Conservation (phyloP, 257 asterid species). For the Scutellaria galericulata region DNA sequence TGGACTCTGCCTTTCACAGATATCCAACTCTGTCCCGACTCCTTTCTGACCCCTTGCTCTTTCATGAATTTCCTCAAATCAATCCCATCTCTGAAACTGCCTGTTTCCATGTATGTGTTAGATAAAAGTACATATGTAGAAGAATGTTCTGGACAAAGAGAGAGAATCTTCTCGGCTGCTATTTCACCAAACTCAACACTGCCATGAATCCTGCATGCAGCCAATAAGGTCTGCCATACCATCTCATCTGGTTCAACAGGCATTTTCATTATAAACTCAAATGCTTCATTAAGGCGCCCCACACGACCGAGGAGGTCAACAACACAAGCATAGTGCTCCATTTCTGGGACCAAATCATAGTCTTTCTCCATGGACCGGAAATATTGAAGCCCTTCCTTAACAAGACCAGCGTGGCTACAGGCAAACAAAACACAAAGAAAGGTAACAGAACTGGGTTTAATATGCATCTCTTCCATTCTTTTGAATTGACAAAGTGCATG, state of each 20-base stretch:
- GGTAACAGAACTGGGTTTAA: slow-evolving; percentile 52
- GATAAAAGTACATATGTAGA: slow-evolving; percentile 54
- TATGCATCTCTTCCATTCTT: slow-evolving; percentile 44
- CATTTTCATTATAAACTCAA: slow-evolving; percentile 48
- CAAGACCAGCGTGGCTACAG: slow-evolving; percentile 63
- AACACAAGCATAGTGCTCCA: slow-evolving; percentile 60
- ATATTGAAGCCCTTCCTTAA: slow-evolving; percentile 54
- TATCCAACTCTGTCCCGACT: slow-evolving; percentile 61
- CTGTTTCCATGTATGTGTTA: slow-evolving; percentile 52
- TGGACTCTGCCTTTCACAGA: slow-evolving; percentile 44
- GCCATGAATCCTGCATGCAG: slow-evolving; percentile 61
- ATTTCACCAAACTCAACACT: slow-evolving; percentile 53
- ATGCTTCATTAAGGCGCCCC: slow-evolving; percentile 52
- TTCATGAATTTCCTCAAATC: slow-evolving; percentile 54
- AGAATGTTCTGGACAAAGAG: slow-evolving; percentile 46
- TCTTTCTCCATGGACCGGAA: slow-evolving; percentile 50
- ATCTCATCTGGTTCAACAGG: slow-evolving; percentile 52
- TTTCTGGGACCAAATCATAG: slow-evolving; percentile 47
- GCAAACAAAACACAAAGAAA: slow-evolving; percentile 59
- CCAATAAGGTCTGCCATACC: slow-evolving; percentile 58
- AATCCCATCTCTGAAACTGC: slow-evolving; percentile 44
- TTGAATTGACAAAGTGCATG: slow-evolving; percentile 49
- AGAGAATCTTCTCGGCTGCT: slow-evolving; percentile 52
- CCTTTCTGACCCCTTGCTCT: slow-evolving; percentile 52
- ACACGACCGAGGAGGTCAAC: slow-evolving; percentile 62